These are phyloP conservation scores for Prunus armeniaca DNA, from an alignment of 306 rosid species.

Conservation along the genomic window DNA sequence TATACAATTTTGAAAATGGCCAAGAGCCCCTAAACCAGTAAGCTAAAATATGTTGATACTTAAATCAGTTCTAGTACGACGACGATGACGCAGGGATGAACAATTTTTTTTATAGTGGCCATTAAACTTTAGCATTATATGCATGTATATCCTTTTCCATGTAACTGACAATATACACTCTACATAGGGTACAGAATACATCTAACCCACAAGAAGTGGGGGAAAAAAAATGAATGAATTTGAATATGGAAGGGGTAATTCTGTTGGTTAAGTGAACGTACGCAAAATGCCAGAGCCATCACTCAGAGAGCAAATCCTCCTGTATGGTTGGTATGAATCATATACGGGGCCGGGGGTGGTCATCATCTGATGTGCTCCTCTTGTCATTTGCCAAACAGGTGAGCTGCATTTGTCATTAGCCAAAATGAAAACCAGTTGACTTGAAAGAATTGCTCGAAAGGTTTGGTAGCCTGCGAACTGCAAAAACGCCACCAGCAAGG, in stretches of 20 bases:
- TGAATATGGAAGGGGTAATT: slow-evolving; percentile 40
- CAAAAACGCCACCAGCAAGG: slow-evolving; percentile 70
- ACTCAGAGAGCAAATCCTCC: slow-evolving; percentile 27
- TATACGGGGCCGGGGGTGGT: slow-evolving; percentile 18
- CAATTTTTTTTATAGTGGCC: background rate
- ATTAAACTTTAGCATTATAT: slow-evolving; percentile 22
- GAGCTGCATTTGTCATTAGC: slow-evolving; percentile 26
- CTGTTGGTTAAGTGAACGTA: slow-evolving; percentile 27
- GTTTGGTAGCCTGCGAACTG: slow-evolving; percentile 62
- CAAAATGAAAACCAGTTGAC: slow-evolving; percentile 76
- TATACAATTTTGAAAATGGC: background rate
- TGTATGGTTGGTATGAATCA: slow-evolving; percentile 23
- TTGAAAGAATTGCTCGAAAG: slow-evolving; percentile 48
- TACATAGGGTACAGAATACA: slow-evolving; percentile 37
- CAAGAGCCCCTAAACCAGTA: background rate
- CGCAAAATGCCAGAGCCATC: slow-evolving; percentile 20
- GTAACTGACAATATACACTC: slow-evolving; percentile 32
- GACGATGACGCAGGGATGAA: background rate
- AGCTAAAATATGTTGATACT: background rate
- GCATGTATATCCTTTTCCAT: slow-evolving; percentile 29
- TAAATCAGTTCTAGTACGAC: background rate
- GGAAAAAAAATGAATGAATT: slow-evolving; percentile 59
- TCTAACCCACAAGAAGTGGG: slow-evolving; percentile 32
- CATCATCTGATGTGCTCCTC: slow-evolving; percentile 14
- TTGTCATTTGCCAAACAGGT: background rate